phyloP scores from a whole-genome alignment of 768 basidiomycete genomes.

The Termitomyces sp. region DNA sequence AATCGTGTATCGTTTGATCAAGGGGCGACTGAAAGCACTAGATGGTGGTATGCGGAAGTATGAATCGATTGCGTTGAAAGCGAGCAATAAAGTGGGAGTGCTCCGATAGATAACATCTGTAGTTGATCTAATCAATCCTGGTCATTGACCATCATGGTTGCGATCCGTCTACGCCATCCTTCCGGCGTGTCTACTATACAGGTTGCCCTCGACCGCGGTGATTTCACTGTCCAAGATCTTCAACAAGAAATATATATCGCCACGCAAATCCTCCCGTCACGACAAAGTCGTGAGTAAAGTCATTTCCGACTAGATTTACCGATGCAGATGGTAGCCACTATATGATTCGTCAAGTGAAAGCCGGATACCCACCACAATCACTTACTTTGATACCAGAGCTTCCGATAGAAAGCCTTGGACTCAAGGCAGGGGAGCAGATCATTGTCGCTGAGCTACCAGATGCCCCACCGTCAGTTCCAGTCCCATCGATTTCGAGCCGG shows the following conservation, averaged over 20 bases:
- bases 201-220: constrained; percentile 49
- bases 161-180: constrained; percentile 80
- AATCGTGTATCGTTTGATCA: constrained; percentile 20
- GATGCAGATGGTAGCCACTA: neutral
- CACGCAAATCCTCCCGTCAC: constrained; percentile 70
- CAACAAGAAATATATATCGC: constrained; percentile 64
- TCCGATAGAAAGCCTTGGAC: constrained; percentile 71
- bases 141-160: constrained; percentile 46
- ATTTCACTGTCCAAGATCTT: constrained; percentile 69
- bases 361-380: constrained; percentile 80
- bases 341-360: constrained; percentile 50
- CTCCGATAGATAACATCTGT: constrained; percentile 15
- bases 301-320: constrained; percentile 1
- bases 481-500: constrained; percentile 4
- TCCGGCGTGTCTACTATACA: constrained; percentile 79
- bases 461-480: constrained; percentile 19
- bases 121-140: constrained; percentile 6
- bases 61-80: constrained; percentile 21
- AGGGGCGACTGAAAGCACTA: constrained; percentile 20
- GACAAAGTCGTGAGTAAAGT: constrained; percentile 68
- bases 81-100: constrained; percentile 13
- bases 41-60: constrained; percentile 25
- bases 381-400: constrained; percentile 73
- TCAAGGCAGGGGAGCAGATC: constrained; percentile 80
- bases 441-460: constrained; percentile 57